These are phyloP conservation scores for Arachnomyces sp. DNA, from an alignment of 2,329 filamentous ascomycete genomes.

Conservation along the genomic window DNA sequence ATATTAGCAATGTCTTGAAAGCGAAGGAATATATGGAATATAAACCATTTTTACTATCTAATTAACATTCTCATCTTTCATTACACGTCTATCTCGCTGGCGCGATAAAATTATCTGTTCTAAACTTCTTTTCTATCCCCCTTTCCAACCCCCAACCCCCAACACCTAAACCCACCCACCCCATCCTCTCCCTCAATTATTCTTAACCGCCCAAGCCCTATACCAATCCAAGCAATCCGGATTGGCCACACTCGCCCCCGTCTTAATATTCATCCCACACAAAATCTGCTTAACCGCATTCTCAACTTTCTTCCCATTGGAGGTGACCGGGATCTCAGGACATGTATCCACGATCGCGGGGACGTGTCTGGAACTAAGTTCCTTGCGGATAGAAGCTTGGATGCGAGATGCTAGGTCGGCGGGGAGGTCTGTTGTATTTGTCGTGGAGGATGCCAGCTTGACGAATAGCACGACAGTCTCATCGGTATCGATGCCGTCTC, in stretches of 20 bases:
- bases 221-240: constrained; percentile 85
- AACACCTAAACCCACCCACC: no score
- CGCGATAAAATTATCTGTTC: no score
- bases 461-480: constrained; percentile 86
- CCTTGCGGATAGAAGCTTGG: constrained; percentile 59
- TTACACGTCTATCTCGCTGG: no score
- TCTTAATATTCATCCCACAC: constrained; percentile 77
- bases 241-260: constrained; percentile 88
- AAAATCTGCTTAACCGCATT: constrained; percentile 94
- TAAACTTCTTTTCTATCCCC: no score
- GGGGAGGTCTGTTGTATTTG: constrained; percentile 37
- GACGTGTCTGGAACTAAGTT: constrained; percentile 83
- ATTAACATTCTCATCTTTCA: no score
- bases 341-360: constrained; percentile 75
- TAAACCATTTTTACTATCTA: no score
- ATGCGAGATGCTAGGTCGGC: constrained; percentile 56
- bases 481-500: constrained; percentile 61
- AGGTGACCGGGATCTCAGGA: constrained; percentile 79
- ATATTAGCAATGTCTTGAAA: no score
- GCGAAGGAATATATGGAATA: no score
- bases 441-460: constrained; percentile 50
- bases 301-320: constrained; percentile 97
- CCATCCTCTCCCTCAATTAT: no score
- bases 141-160: no score
- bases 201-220: constrained; percentile 58